Percentiles rank a stretch among this genome's conserved stretches.
These are phyloP conservation scores for Nyctanthes arbortristis DNA, from an alignment of 257 asterid species.

Conservation along the genomic window DNA sequence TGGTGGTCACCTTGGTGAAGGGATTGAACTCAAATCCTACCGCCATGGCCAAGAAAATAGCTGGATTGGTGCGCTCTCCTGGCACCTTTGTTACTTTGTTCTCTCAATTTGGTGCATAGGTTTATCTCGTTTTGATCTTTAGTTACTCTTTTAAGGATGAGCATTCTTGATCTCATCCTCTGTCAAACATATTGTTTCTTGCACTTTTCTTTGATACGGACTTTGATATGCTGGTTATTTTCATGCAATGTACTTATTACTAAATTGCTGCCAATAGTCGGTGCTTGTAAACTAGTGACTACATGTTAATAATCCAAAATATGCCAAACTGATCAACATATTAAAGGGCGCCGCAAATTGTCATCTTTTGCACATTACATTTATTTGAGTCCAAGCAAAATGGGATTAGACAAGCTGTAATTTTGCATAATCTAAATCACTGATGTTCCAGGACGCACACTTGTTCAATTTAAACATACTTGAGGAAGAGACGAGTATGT, in stretches of 20 bases:
- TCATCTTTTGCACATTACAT: background rate
- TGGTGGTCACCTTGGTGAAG: conserved; percentile 70
- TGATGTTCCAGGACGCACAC: too few relatives aligned
- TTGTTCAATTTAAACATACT: background rate
- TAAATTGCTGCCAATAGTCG: background rate
- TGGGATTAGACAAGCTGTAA: too few relatives aligned
- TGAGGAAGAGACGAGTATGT: background rate
- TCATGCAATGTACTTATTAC: background rate
- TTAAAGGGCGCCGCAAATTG: background rate
- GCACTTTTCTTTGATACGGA: background rate
- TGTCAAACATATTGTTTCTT: background rate
- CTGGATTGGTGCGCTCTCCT: conserved; percentile 72
- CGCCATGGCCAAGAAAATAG: conserved; percentile 75
- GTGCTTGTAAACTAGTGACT: conserved; percentile 3
- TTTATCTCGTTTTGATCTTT: conserved; percentile 12
- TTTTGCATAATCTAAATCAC: too few relatives aligned
- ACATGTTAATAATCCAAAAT: conserved; percentile 9
- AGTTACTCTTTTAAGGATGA: conserved; percentile 1
- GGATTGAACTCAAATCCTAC: conserved; percentile 75
- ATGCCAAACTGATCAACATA: background rate
- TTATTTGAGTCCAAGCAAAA: conserved; percentile 12
- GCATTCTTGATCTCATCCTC: background rate
- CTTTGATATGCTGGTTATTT: background rate
- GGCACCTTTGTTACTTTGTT: conserved; percentile 10
- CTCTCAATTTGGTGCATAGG: conserved; percentile 6